Evolutionary conservation across 2,329 filamentous ascomycete genomes (phyloP).

Genomic region (Nemania bipapillata): DNA sequence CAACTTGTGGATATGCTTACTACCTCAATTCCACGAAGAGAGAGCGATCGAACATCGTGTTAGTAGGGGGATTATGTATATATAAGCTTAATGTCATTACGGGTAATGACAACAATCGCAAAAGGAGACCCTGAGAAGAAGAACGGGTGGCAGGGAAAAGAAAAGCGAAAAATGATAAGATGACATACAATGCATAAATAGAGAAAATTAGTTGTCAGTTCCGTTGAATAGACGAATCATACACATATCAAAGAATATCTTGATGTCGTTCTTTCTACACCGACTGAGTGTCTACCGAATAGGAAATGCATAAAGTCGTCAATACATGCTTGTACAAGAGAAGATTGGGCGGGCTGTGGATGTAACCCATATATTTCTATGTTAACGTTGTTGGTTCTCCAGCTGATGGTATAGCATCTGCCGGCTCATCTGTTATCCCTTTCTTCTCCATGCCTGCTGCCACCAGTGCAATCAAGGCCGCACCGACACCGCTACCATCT

Average conservation of each 20-base stretch:
- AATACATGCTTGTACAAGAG: conserved; percentile 23
- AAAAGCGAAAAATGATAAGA: neutral
- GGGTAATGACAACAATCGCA: neutral
- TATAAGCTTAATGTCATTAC: neutral
- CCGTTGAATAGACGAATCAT: conserved; percentile 19
- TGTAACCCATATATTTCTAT: conserved; percentile 28
- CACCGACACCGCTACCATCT: conserved; percentile 95
- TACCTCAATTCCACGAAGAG: neutral
- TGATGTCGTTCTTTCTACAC: neutral
- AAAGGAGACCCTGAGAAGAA: neutral
- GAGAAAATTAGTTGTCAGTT: neutral
- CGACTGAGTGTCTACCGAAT: neutral
- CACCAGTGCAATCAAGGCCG: conserved; percentile 91
- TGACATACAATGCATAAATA: neutral
- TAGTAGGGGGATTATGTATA: neutral
- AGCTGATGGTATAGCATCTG: conserved; percentile 42
- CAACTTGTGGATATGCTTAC: neutral
- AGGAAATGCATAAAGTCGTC: conserved; percentile 15
- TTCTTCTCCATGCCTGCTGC: conserved; percentile 74
- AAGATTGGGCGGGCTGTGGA: neutral
- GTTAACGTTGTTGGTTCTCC: conserved; percentile 33
- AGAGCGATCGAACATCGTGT: neutral
- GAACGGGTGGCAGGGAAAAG: neutral
- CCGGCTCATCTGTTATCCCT: conserved; percentile 52
- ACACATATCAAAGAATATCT: conserved; percentile 1